These are phyloP conservation scores for Stagonosporopsis tanaceti DNA, from an alignment of 2,329 filamentous ascomycete species.

Conservation along the genomic window DNA sequence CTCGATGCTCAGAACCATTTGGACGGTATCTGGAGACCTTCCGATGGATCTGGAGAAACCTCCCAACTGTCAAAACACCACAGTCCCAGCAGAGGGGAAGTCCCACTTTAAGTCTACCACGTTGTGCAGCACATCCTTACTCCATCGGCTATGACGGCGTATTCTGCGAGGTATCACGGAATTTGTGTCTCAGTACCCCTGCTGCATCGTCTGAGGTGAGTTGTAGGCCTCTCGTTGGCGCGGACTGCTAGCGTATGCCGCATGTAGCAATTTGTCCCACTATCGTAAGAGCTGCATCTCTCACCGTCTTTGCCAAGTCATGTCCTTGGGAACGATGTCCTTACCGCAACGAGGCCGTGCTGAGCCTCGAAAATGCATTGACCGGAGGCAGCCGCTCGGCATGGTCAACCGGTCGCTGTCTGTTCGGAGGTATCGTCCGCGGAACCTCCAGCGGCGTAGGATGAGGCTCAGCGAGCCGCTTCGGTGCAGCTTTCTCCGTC, in stretches of 20 bases:
- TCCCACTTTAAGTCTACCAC: slow-evolving; percentile 13
- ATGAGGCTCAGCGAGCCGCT: slow-evolving; percentile 19
- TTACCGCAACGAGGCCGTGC: slow-evolving; percentile 1
- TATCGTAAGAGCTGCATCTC: slow-evolving; percentile 17
- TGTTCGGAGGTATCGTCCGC: slow-evolving; percentile 6
- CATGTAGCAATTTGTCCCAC: slow-evolving; percentile 16
- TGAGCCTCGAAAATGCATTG: slow-evolving; percentile 16
- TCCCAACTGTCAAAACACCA: slow-evolving; percentile 5
- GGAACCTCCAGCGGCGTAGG: slow-evolving; percentile 5
- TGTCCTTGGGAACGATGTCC: slow-evolving; percentile 16
- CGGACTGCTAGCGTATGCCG: slow-evolving; percentile 10
- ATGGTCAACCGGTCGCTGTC: slow-evolving; percentile 2
- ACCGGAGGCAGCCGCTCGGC: slow-evolving; percentile 14
- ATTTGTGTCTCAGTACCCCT: slow-evolving; percentile 2
- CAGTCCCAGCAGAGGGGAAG: slow-evolving; percentile 15
- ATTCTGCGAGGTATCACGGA: slow-evolving; percentile 4
- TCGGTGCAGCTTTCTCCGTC: slow-evolving; percentile 16
- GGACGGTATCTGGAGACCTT: slow-evolving; percentile 4
- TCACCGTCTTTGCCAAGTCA: slow-evolving; percentile 21
- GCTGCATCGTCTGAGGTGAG: background rate
- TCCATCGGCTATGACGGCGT: slow-evolving; percentile 19
- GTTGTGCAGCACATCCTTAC: slow-evolving; percentile 11
- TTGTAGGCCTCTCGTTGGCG: slow-evolving; percentile 16
- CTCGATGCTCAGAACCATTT: slow-evolving; percentile 10
- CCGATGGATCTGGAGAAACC: slow-evolving; percentile 5